A percentile compares a stretch with the other conserved stretches of the same genome.
Conservation (phyloP, 1,139 yeast genomes). For the Meyerozyma guilliermondii region DNA sequence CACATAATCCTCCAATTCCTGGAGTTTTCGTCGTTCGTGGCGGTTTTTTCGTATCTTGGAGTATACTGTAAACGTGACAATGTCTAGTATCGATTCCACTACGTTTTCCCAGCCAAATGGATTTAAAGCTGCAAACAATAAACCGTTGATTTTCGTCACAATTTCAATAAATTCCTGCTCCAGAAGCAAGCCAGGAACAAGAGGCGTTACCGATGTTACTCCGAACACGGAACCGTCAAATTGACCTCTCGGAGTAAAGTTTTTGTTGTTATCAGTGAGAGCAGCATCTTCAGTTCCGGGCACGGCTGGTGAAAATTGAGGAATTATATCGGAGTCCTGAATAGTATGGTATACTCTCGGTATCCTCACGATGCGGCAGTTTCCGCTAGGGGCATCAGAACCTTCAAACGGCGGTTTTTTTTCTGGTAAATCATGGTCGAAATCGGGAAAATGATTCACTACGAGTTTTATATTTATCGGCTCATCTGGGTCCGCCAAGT, state of each 20-base stretch:
- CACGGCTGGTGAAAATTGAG: conserved; percentile 51
- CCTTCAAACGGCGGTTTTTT: too few species aligned
- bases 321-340: conserved; percentile 34
- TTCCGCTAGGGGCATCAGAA: too few species aligned
- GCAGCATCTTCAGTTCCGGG: conserved; percentile 77
- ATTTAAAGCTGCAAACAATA: conserved; percentile 35
- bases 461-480: conserved; percentile 31
- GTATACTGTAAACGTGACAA: conserved; percentile 38
- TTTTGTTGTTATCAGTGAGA: conserved; percentile 13
- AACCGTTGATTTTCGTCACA: conserved; percentile 40
- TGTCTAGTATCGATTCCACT: conserved; percentile 39
- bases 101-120: conserved; percentile 32
- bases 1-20: conserved; percentile 44
- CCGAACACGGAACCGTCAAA: conserved; percentile 45
- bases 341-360: conserved; percentile 45
- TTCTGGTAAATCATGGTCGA: conserved; percentile 12
- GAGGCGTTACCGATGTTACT: conserved; percentile 48
- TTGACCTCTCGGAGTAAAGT: conserved; percentile 33
- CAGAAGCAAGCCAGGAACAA: conserved; percentile 35
- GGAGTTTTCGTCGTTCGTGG: conserved; percentile 24
- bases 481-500: conserved; percentile 30
- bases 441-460: conserved; percentile 62
- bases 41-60: conserved; percentile 15
- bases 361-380: conserved; percentile 50
- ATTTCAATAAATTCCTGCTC: conserved; percentile 35